Evolutionary conservation across 208 protist genomes (phyloP).

Genomic region (Leishmania aethiopica): DNA sequence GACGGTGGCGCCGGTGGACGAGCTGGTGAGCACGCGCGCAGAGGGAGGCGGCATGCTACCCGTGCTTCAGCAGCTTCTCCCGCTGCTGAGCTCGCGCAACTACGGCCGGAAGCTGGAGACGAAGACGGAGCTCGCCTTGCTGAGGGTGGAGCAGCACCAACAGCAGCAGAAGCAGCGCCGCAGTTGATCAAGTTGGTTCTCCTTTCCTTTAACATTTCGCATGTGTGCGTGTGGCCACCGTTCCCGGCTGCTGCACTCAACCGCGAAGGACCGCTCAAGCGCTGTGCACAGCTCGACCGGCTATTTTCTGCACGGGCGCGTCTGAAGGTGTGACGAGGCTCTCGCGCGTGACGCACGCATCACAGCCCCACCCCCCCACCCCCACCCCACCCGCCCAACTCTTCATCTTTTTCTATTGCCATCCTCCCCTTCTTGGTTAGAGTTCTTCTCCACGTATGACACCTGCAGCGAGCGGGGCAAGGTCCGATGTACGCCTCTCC

Average conservation of each 20-base stretch:
- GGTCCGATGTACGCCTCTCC: neutral
- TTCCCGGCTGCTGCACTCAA: neutral
- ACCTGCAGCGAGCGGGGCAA: neutral
- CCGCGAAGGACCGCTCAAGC: neutral
- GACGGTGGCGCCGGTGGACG: conserved; percentile 70
- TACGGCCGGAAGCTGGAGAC: conserved; percentile 70
- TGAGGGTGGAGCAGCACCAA: conserved; percentile 41
- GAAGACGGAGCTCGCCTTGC: conserved; percentile 53
- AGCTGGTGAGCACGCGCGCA: conserved; percentile 33
- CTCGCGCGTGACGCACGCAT: neutral
- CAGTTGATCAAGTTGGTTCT: neutral
- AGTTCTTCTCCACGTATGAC: neutral
- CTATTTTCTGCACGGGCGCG: neutral
- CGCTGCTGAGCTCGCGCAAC: conserved; percentile 48
- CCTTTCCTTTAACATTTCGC: neutral
- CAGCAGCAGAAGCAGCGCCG: conserved; percentile 21
- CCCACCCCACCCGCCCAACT: neutral
- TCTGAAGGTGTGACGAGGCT: neutral
- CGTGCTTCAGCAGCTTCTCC: conserved; percentile 42
- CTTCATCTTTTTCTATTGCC: neutral
- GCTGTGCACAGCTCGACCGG: neutral
- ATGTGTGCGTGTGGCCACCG: neutral
- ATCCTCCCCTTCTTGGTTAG: neutral
- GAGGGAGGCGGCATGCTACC: conserved; percentile 40
- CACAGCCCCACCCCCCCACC: neutral